Evolutionary conservation across 306 rosid genomes (phyloP), one percentile per base, ranked within the genome.

Genomic region (Quercus variabilis): DNA sequence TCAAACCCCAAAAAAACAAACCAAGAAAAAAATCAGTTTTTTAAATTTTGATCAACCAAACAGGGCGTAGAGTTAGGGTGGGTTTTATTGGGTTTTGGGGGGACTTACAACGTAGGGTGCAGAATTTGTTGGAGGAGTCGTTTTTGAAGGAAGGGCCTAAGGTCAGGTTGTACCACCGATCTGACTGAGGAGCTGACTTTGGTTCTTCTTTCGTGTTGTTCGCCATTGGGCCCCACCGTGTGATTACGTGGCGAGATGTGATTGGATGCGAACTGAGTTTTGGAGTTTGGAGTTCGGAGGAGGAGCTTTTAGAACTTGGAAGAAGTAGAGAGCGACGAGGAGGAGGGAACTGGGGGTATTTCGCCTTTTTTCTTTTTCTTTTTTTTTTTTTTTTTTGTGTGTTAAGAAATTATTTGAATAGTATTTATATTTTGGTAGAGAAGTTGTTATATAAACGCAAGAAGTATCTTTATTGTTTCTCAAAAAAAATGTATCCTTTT

Each of bases 41-140:
- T 52, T 38, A 3, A 18, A 26, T n/a, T 51, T 75, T 55, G 38
- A 38, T 15, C 9, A 80, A 74, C 59, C 55, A 76, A 83, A 74
- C 69, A 41, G 46, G 3, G 46, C 46, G 46, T 8, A 41, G 12
- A 41, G 46, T 41, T 41, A 7, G 10, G 46, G 43, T 5, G 26
- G 1, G 26, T 26, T 26, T 26, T 26, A 26, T 26, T 26, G 46
- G 46, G 11, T 2, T 41, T 41, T 41, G 8, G 9, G 46, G 46
- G 46, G 46, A 82, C 91, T 88, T 85, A 94, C 98, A 94, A 80
- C 99, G 94, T 1, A 94, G 83, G 71, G 99, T 94, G 87, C 99
- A 94, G 80, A 83, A 92, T 81, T 91, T 91, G 85, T 80, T 91
- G 76, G 94, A 88, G 6, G 97, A 91, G 1, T 92, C 97, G 21